Evolutionary conservation across 2,329 filamentous ascomycete species (phyloP).

Genomic region (Exophiala xenobiotica): DNA sequence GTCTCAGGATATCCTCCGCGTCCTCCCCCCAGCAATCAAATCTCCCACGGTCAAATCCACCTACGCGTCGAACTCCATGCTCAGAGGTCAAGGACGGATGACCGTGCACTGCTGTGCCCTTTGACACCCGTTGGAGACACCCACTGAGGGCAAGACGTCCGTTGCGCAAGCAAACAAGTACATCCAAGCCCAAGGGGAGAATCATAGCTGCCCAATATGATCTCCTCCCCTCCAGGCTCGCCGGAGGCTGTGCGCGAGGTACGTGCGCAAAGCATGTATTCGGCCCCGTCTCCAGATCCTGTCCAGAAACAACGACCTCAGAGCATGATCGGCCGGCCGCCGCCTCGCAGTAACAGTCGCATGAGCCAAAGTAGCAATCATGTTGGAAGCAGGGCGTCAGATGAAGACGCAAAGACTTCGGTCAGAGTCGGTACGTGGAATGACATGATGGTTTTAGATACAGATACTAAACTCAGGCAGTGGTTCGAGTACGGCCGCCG

Average conservation of each 20-base stretch:
- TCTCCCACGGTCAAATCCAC: conserved; percentile 5
- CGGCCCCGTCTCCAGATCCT: conserved; percentile 27
- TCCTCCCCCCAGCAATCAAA: conserved; percentile 9
- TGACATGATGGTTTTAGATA: not conserved
- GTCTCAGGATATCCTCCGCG: conserved; percentile 11
- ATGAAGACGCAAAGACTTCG: conserved; percentile 85
- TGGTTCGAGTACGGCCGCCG: conserved; percentile 87
- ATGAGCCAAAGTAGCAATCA: conserved; percentile 74
- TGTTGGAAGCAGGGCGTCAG: conserved; percentile 73
- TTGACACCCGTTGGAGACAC: conserved; percentile 8
- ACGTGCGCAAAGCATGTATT: conserved; percentile 29
- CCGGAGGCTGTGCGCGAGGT: conserved; percentile 26
- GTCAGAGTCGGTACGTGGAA: conserved; percentile 84
- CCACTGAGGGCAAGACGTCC: conserved; percentile 3
- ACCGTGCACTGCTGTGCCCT: conserved; percentile 9
- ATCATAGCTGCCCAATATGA: conserved; percentile 13
- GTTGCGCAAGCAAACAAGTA: conserved; percentile 3
- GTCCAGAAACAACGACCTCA: conserved; percentile 62
- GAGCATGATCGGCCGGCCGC: conserved; percentile 75
- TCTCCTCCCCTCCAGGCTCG: conserved; percentile 29
- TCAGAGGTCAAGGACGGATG: conserved; percentile 8
- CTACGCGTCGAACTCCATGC: conserved; percentile 12
- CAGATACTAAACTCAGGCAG: conserved; percentile 48
- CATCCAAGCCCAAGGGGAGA: not conserved
- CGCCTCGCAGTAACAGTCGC: conserved; percentile 72